phyloP scores from a whole-genome alignment of 495 filamentous ascomycete genomes.

The Tuber indicum region DNA sequence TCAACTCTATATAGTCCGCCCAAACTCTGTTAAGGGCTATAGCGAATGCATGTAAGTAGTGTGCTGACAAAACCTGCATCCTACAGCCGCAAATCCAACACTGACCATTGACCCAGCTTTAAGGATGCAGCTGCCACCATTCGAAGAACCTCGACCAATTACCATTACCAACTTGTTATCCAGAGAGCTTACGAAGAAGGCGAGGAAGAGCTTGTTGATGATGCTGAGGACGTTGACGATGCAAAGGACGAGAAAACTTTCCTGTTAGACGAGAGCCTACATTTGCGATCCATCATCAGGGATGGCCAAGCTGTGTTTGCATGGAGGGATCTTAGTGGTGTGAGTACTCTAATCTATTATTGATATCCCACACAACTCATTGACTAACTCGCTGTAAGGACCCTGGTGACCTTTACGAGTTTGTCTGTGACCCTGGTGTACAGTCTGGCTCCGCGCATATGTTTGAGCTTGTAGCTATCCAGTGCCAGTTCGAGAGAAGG shows the following conservation, averaged over 20 bases:
- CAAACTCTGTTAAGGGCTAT: conserved; percentile 90
- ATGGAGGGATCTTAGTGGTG: conserved; percentile 87
- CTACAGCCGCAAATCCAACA: background rate
- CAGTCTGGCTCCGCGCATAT: conserved; percentile 62
- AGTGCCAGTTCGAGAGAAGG: conserved; percentile 97
- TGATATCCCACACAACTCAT: background rate
- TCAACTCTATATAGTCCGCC: conserved; percentile 93
- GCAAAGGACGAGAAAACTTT: conserved; percentile 93
- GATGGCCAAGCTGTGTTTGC: conserved; percentile 77
- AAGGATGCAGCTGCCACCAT: conserved; percentile 91
- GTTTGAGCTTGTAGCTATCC: conserved; percentile 75
- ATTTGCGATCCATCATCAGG: conserved; percentile 75
- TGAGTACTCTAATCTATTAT: conserved; percentile 20
- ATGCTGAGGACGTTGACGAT: conserved; percentile 75
- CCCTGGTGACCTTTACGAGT: conserved; percentile 88
- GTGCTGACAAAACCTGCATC: background rate
- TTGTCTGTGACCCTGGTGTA: conserved; percentile 76
- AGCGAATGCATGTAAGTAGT: conserved; percentile 71
- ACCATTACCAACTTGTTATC: conserved; percentile 92
- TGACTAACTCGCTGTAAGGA: conserved; percentile 47
- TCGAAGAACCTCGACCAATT: conserved; percentile 84
- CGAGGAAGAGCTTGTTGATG: conserved; percentile 78
- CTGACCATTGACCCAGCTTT: conserved; percentile 50
- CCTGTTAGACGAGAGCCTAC: conserved; percentile 80
- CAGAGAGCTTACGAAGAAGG: conserved; percentile 96